Evolutionary conservation across 805 yeast genomes (phyloP).

Genomic region (Spathaspora passalidarum): DNA sequence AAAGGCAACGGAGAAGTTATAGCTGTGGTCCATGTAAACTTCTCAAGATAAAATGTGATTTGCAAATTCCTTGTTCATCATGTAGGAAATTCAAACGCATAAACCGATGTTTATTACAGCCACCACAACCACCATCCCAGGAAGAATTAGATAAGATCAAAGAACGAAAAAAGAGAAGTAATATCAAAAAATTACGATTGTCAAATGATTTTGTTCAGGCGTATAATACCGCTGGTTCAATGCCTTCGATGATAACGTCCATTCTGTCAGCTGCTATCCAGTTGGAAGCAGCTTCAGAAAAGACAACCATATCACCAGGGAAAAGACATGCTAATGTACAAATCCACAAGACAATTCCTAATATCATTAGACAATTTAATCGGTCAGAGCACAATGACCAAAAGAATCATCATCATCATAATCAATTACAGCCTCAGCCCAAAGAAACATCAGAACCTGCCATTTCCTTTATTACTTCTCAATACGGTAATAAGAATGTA

Average conservation of each 20-base stretch:
- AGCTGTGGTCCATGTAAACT: slow-evolving; percentile 55
- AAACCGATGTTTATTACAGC: slow-evolving; percentile 35
- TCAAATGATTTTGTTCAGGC: slow-evolving; percentile 8
- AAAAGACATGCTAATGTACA: background rate
- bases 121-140: slow-evolving; percentile 45
- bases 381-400: background rate
- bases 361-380: background rate
- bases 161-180: slow-evolving; percentile 23
- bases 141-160: slow-evolving; percentile 32
- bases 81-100: slow-evolving; percentile 38
- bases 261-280: slow-evolving; percentile 3
- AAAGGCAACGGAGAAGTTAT: slow-evolving; percentile 47
- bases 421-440: slow-evolving; percentile 5
- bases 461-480: slow-evolving; percentile 3
- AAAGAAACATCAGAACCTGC: slow-evolving; percentile 1
- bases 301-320: background rate
- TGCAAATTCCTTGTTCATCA: slow-evolving; percentile 45
- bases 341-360: background rate
- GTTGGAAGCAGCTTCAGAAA: background rate
- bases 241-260: slow-evolving; percentile 6
- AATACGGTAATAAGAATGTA: background rate
- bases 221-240: slow-evolving; percentile 6
- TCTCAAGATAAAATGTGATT: slow-evolving; percentile 54
- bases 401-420: background rate
- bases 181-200: slow-evolving; percentile 9